Evolutionary conservation across 148 eudicot genomes (phyloP).

Genomic region (Vaccinium myrtillus): DNA sequence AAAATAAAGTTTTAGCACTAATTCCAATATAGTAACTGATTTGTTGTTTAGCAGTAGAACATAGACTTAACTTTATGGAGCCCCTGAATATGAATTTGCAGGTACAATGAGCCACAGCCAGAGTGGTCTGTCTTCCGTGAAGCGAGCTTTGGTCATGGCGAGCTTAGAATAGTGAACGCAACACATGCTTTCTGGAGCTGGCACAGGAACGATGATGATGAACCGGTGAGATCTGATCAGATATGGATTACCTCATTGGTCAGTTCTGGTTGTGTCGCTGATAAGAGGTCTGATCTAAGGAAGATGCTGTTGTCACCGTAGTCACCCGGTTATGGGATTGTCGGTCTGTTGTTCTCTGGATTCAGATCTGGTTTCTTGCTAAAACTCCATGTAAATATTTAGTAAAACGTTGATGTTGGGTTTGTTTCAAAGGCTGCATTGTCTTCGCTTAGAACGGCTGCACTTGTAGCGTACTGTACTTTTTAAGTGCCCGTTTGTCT

Average conservation of each 20-base stretch:
- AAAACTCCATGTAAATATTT: background rate
- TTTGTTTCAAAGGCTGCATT: background rate
- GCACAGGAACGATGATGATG: conserved; percentile 93
- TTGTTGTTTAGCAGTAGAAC: background rate
- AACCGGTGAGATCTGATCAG: conserved; percentile 77
- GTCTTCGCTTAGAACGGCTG: background rate
- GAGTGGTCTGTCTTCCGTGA: conserved; percentile 89
- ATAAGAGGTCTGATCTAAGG: conserved; percentile 40
- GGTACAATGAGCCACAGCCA: conserved; percentile 72
- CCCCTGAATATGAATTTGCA: conserved; percentile 25
- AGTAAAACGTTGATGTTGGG: background rate
- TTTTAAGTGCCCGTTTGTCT: background rate
- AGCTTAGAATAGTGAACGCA: conserved; percentile 65
- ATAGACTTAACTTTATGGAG: background rate
- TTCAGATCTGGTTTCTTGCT: background rate
- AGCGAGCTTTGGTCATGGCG: conserved; percentile 94
- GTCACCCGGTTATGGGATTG: background rate
- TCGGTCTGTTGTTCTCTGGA: background rate
- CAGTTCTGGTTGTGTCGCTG: conserved; percentile 56
- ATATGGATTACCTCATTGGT: conserved; percentile 75
- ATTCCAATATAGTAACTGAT: background rate
- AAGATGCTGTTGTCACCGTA: conserved; percentile 52
- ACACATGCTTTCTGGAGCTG: conserved; percentile 88
- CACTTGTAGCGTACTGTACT: background rate
- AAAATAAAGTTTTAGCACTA: background rate